Evolutionary conservation across 805 yeast genomes (phyloP).

Genomic region (Candida piceae): DNA sequence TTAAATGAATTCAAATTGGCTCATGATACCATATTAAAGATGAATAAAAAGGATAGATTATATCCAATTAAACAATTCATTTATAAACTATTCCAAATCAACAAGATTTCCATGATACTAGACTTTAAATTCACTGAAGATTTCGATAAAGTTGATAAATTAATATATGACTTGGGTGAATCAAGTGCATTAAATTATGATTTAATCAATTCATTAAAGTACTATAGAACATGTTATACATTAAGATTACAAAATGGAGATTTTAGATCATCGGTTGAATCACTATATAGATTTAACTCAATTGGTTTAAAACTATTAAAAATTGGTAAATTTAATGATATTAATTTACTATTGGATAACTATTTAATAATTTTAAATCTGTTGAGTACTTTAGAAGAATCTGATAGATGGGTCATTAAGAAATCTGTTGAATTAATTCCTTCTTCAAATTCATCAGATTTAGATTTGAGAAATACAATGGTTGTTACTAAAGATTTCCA

Average conservation of each 20-base stretch:
- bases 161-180: constrained; percentile 32
- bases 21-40: constrained; percentile 23
- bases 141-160: constrained; percentile 36
- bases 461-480: background rate
- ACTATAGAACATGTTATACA: constrained; percentile 46
- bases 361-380: constrained; percentile 37
- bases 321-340: constrained; percentile 10
- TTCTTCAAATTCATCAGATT: constrained; percentile 2
- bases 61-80: constrained; percentile 31
- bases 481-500: background rate
- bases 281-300: constrained; percentile 37
- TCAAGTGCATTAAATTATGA: constrained; percentile 23
- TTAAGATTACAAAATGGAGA: constrained; percentile 47
- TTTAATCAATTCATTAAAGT: constrained; percentile 32
- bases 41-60: constrained; percentile 19
- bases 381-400: constrained; percentile 31
- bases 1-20: constrained; percentile 27
- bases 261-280: constrained; percentile 43
- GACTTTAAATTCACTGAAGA: constrained; percentile 41
- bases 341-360: constrained; percentile 28
- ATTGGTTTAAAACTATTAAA: constrained; percentile 13
- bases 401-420: constrained; percentile 38
- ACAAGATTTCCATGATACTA: constrained; percentile 35
- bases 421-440: constrained; percentile 10
- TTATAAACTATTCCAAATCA: constrained; percentile 33